Evolutionary conservation across 768 basidiomycete genomes (phyloP), one percentile per base, ranked within the genome.

Genomic region (Wakefieldia striispora): DNA sequence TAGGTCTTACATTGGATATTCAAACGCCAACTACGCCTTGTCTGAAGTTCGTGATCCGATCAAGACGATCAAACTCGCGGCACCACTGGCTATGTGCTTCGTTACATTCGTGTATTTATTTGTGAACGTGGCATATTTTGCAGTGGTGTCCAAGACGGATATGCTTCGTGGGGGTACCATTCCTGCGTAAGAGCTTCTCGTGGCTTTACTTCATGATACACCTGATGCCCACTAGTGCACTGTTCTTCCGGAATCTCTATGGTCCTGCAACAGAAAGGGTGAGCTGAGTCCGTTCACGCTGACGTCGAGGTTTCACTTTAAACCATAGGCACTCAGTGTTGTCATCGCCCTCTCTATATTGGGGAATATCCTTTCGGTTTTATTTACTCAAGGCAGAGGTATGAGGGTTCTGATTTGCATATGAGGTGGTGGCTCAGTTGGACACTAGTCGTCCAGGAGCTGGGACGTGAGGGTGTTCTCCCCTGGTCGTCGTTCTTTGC

Each of bases 181-280:
- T 43, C 78, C 85, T n/a, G 88, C 85, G 84, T 84, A 56, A 59
- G 82, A 11, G 13, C 45, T 31, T 20, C 14, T 27, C 4, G 2
- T 26, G 2, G n/a, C 27, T 34, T 17, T 37, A 5, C 17, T 41
- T 35, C 3, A 6, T 7, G 31, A 41, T 7, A 40, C 6, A 16
- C 27, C 52, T 48, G 1, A 51, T 49, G 19, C 6, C 29, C 9
- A 4, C 2, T 29, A 84, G 83, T 3, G 85, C 86, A 0, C 62
- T 88, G 27, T 89, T 86, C 67, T 90, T 91, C 60, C 75, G 86
- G 41, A 85, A 86, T 64, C 62, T 91, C 7, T 89, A 80, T 62
- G 88, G 87, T 0, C 71, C 76, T 0, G 66, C 73, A 0, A 80
- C 81, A 0, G 86, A 85, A 58, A 74, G 73, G 60, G 85, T 85